Percentiles rank a stretch among this genome's conserved stretches.
These are phyloP conservation scores for Trametes cinnabarina DNA, from an alignment of 768 basidiomycete species.

Conservation along the genomic window DNA sequence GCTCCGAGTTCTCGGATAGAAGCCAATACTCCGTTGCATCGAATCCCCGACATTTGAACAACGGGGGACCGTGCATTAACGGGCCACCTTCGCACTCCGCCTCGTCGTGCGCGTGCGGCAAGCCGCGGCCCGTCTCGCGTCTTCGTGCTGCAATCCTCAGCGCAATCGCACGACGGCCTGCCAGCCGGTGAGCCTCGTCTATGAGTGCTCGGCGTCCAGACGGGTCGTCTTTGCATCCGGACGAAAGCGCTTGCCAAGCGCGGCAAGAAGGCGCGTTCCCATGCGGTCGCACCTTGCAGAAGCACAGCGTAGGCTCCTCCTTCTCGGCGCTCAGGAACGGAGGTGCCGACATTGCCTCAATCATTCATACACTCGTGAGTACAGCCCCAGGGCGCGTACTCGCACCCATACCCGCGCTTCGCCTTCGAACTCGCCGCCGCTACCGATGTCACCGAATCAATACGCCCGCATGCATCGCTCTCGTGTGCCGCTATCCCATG, in stretches of 20 bases:
- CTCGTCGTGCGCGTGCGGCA: not conserved
- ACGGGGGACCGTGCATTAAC: slow-evolving; percentile 13
- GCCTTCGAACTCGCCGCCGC: not conserved
- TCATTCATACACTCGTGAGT: not conserved
- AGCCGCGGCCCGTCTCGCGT: not conserved
- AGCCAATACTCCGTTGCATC: not conserved
- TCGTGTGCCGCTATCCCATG: too few relatives aligned
- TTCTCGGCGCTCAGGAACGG: not conserved
- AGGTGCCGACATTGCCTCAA: not conserved
- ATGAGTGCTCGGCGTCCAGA: not conserved
- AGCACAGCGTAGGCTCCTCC: slow-evolving; percentile 3
- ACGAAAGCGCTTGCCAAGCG: not conserved
- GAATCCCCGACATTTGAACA: not conserved
- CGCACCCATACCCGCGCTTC: not conserved
- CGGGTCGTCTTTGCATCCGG: not conserved
- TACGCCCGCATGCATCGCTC: too few relatives aligned
- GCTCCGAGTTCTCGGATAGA: slow-evolving; percentile 1
- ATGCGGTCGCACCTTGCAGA: not conserved
- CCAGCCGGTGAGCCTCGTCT: not conserved
- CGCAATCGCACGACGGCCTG: not conserved
- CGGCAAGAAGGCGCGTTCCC: not conserved
- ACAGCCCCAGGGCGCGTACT: not conserved
- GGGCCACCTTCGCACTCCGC: slow-evolving; percentile 1
- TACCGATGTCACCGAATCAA: slow-evolving; percentile 1
- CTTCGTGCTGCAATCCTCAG: not conserved